Percentiles rank a stretch among this genome's conserved stretches.
These are phyloP conservation scores for Neurospora discreta DNA, from an alignment of 495 filamentous ascomycete genomes.

Conservation along the genomic window DNA sequence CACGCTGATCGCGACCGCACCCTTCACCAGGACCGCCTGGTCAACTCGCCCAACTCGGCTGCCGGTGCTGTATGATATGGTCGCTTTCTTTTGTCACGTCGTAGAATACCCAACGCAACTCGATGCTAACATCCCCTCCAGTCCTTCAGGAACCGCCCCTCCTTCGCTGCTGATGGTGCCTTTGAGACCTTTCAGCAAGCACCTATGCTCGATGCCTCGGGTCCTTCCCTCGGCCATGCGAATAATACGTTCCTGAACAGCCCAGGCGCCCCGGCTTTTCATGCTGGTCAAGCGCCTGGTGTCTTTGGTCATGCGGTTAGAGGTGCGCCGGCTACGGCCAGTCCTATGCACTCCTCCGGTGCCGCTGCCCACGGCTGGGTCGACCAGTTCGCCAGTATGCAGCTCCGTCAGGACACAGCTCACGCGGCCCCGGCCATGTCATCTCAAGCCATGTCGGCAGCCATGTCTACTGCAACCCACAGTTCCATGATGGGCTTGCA, in stretches of 20 bases:
- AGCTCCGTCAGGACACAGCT: conserved; percentile 4
- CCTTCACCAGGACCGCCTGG: conserved; percentile 68
- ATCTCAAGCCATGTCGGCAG: background rate
- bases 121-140: conserved; percentile 3
- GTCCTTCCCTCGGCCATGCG: background rate
- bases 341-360: conserved; percentile 1
- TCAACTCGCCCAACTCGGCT: conserved; percentile 10
- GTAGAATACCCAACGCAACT: background rate
- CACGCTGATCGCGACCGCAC: conserved; percentile 68
- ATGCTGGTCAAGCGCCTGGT: background rate
- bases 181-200: conserved; percentile 16
- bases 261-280: background rate
- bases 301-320: background rate
- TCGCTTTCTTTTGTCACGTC: background rate
- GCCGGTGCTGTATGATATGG: conserved; percentile 6
- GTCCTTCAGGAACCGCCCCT: conserved; percentile 20
- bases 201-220: background rate
- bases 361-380: conserved; percentile 15
- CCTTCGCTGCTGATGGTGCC: conserved; percentile 6
- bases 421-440: conserved; percentile 1
- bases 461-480: conserved; percentile 2
- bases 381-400: conserved; percentile 16
- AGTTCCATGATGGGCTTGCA: conserved; percentile 1
- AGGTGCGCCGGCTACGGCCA: background rate
- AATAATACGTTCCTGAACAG: conserved; percentile 5